Percentiles rank a stretch among this genome's conserved stretches.
Evolutionary conservation across 2,329 filamentous ascomycete species (phyloP).

Genomic region (Diaporthe destruens): DNA sequence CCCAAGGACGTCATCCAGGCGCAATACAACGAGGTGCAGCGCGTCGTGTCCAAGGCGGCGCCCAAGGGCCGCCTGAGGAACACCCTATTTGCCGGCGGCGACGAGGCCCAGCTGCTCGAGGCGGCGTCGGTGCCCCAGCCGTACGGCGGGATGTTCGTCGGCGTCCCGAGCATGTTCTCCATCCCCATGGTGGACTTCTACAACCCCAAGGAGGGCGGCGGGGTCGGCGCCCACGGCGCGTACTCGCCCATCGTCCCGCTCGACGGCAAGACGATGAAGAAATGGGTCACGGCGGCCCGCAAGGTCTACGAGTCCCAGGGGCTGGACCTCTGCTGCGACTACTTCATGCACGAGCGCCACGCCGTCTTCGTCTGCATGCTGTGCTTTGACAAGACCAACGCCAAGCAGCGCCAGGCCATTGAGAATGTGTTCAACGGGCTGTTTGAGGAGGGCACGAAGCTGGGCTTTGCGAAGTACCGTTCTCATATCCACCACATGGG

Average conservation of each 20-base stretch:
- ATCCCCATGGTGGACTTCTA: conserved; percentile 54
- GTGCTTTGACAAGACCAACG: conserved; percentile 59
- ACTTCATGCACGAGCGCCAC: conserved; percentile 62
- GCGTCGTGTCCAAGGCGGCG: conserved; percentile 52
- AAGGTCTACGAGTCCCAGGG: conserved; percentile 56
- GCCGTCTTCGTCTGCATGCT: conserved; percentile 63
- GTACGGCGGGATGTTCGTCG: conserved; percentile 53
- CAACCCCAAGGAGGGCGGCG: conserved; percentile 48
- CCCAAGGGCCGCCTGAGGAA: conserved; percentile 54
- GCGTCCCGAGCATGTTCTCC: conserved; percentile 53
- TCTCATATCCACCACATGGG: conserved; percentile 57
- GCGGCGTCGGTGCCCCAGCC: conserved; percentile 50
- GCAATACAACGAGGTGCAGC: conserved; percentile 56
- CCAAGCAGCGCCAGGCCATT: conserved; percentile 53
- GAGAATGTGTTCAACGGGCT: conserved; percentile 51
- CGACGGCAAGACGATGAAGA: conserved; percentile 54
- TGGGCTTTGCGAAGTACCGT: conserved; percentile 55
- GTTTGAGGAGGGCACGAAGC: conserved; percentile 51
- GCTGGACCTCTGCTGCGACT: conserved; percentile 60
- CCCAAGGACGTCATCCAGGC: conserved; percentile 57
- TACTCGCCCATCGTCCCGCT: conserved; percentile 54
- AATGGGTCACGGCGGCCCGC: conserved; percentile 57
- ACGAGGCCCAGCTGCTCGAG: conserved; percentile 54
- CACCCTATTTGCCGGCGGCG: conserved; percentile 52
- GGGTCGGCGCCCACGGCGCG: conserved; percentile 52